phyloP scores from a whole-genome alignment of 1,284 basidiomycete species.

The Papiliotrema fonsecae region DNA sequence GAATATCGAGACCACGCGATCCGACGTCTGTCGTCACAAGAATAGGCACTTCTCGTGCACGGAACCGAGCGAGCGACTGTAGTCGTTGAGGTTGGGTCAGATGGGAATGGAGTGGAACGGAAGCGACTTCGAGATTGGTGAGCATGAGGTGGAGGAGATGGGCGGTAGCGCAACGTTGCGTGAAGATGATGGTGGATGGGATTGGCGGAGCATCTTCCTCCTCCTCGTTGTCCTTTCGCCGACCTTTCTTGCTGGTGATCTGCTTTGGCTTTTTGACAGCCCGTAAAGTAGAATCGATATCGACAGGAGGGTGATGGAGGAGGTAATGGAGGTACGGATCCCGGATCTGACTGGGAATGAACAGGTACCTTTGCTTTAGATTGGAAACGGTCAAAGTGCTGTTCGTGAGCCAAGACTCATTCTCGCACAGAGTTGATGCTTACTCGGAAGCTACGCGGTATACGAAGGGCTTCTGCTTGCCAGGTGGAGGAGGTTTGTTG shows the following conservation, averaged over 20 bases:
- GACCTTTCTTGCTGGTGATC: constrained; percentile 1
- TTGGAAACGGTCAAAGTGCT: constrained; percentile 81
- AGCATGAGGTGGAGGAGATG: constrained; percentile 82
- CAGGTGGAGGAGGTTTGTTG: constrained; percentile 65
- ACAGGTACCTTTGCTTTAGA: constrained; percentile 83
- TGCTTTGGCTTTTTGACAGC: constrained; percentile 34
- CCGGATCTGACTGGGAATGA: constrained; percentile 90
- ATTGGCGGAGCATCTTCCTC: constrained; percentile 54
- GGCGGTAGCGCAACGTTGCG: constrained; percentile 76
- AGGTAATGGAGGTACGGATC: constrained; percentile 90
- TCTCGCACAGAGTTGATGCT: constrained; percentile 33
- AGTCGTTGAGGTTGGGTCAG: constrained; percentile 82
- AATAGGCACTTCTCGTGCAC: constrained; percentile 80
- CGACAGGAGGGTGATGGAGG: constrained; percentile 79
- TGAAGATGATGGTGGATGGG: constrained; percentile 93
- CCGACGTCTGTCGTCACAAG: constrained; percentile 94
- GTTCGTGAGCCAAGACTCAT: constrained; percentile 2
- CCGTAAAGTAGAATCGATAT: constrained; percentile 51
- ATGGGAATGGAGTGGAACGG: constrained; percentile 86
- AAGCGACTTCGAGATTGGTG: constrained; percentile 72
- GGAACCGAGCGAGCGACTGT: constrained; percentile 78
- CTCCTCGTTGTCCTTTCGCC: constrained; percentile 19
- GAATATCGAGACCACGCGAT: constrained; percentile 88
- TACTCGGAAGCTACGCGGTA: constrained; percentile 75
- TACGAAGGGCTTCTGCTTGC: constrained; percentile 82